Evolutionary conservation across 345 rosid genomes (phyloP), one percentile per base, ranked within the genome.

Genomic region (Syzygium grande): DNA sequence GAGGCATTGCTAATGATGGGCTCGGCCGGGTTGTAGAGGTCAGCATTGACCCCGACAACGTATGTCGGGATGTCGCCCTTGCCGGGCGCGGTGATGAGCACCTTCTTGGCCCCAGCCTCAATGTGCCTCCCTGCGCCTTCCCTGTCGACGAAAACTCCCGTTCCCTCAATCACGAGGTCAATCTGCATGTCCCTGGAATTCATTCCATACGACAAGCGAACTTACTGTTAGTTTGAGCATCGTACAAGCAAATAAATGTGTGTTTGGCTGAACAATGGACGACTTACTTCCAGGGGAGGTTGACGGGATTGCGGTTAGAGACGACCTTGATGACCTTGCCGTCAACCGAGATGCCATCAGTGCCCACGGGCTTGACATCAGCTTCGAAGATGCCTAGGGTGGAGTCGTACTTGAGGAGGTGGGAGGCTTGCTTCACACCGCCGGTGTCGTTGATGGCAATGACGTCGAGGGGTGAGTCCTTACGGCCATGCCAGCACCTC

Each of bases 11-110:
- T 97, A 93, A 97, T 95, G 90, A 97, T 96, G 84, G 97, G 90
- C 87, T 97, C 99, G 12, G 87, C 92, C 7, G 90, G 95, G 89
- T 25, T 94, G 94, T 97, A 97, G 55, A 85, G 83, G 2, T 95
- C 99, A n/a, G 94, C 99, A 90, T 97, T 95, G 86, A 97, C 99
- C 14, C 99, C 99, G 85, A 97, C 96, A 1, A 97, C 99, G 63
- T 96, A 97, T 23, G 99, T 97, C 2, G 99, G 99, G 89, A 97
- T 97, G 86, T 97, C 99, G 29, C 99, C 99, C 91, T 97, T 97
- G 34, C 99, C 99, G 2, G 99, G 99, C 9, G 99, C 99, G 85
- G 99, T 97, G 58, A 97, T 97, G 14, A 97, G 91, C 85, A 97
- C 99, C 92, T 97, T 97, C 97, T 95, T 95, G 52, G 99, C 99